These are phyloP conservation scores for Chaetomidium leptoderma DNA, from an alignment of 495 filamentous ascomycete species.

Conservation along the genomic window DNA sequence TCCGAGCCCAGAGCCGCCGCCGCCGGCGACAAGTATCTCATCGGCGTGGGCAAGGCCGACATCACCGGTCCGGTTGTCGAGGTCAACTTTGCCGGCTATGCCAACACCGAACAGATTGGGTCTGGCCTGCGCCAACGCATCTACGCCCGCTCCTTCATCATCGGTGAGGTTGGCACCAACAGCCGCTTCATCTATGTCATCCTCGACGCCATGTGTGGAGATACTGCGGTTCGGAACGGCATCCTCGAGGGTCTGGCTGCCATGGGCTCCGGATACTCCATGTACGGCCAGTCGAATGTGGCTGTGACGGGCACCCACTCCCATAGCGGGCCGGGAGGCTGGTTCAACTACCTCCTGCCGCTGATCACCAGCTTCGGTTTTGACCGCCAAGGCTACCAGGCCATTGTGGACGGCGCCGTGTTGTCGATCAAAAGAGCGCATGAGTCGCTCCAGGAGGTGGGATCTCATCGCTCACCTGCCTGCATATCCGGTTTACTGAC, in stretches of 20 bases:
- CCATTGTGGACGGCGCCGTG: slow-evolving; percentile 82
- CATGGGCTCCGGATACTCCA: slow-evolving; percentile 47
- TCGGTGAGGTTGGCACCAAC: slow-evolving; percentile 63
- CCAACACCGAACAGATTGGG: slow-evolving; percentile 69
- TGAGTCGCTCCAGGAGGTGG: slow-evolving; percentile 63
- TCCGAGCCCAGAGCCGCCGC: slow-evolving; percentile 27
- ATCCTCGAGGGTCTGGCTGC: slow-evolving; percentile 67
- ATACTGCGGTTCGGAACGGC: slow-evolving; percentile 83
- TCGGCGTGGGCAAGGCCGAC: slow-evolving; percentile 91
- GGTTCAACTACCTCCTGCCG: slow-evolving; percentile 93
- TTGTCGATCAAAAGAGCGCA: slow-evolving; percentile 84
- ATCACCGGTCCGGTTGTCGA: slow-evolving; percentile 75
- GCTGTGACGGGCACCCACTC: slow-evolving; percentile 90
- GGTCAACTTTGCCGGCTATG: slow-evolving; percentile 64
- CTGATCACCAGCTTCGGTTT: slow-evolving; percentile 89
- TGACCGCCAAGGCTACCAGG: slow-evolving; percentile 78
- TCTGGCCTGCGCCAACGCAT: slow-evolving; percentile 80
- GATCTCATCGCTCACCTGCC: neutral
- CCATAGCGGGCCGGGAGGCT: slow-evolving; percentile 88
- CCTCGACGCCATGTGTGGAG: slow-evolving; percentile 76
- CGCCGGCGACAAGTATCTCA: slow-evolving; percentile 57
- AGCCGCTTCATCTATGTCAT: slow-evolving; percentile 86
- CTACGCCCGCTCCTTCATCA: slow-evolving; percentile 85
- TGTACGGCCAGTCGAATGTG: slow-evolving; percentile 74
- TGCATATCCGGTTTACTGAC: neutral